These are phyloP conservation scores for Sparassis latifolia DNA, from an alignment of 1,284 basidiomycete genomes.

Conservation along the genomic window DNA sequence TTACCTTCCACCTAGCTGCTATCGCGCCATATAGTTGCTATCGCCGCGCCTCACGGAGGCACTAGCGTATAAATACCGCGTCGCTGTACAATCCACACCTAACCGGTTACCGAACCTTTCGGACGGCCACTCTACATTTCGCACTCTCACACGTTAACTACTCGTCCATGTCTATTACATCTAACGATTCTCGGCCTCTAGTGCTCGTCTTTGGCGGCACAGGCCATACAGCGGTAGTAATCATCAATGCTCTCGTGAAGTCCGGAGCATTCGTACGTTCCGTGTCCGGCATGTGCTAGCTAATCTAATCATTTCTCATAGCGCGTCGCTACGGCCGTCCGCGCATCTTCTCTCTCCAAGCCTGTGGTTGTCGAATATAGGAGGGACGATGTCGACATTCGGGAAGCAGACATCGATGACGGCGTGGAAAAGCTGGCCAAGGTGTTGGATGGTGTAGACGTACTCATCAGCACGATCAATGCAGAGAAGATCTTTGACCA, in stretches of 20 bases:
- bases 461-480: conserved; percentile 11
- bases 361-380: conserved; percentile 6
- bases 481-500: conserved; percentile 4
- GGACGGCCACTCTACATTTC: too few relatives aligned
- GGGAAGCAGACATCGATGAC: conserved; percentile 8
- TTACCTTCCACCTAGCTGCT: too few relatives aligned
- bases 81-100: too few relatives aligned
- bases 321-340: conserved; percentile 8
- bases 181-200: conserved; percentile 2
- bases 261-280: conserved; percentile 13
- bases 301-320: conserved; percentile 1
- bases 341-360: conserved; percentile 10
- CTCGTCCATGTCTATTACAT: too few relatives aligned
- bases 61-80: too few relatives aligned
- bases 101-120: too few relatives aligned
- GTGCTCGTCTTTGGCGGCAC: conserved; percentile 18
- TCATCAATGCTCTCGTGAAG: conserved; percentile 11
- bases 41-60: too few relatives aligned
- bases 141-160: too few relatives aligned
- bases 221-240: conserved; percentile 13
- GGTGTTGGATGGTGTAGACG: conserved; percentile 8
- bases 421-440: conserved; percentile 8
- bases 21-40: too few relatives aligned
- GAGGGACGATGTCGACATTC: conserved; percentile 13
- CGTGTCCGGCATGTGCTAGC: not conserved